Conservation (phyloP, 108 stramenopile species). For the Fragilariopsis cylindrus region DNA sequence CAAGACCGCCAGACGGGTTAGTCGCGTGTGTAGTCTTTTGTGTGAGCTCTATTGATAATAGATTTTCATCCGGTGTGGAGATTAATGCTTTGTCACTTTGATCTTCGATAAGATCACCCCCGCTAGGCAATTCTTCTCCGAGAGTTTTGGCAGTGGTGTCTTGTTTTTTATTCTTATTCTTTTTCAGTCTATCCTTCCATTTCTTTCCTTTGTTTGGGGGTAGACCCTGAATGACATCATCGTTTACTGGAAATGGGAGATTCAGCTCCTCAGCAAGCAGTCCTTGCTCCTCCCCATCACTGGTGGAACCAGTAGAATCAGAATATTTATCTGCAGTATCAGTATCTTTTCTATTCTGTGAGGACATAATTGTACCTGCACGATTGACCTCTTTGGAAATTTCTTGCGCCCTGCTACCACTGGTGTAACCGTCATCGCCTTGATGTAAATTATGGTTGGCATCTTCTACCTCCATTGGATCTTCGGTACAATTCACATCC, state of each 20-base stretch:
- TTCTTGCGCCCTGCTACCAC: background rate
- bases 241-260: background rate
- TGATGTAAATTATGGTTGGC: background rate
- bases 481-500: background rate
- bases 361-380: background rate
- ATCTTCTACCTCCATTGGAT: background rate
- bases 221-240: constrained; percentile 12
- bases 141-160: background rate
- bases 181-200: constrained; percentile 20
- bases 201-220: constrained; percentile 22
- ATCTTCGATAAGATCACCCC: background rate
- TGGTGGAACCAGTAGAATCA: background rate
- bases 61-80: background rate
- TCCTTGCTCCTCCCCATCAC: background rate
- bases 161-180: constrained; percentile 13
- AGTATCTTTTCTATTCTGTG: background rate
- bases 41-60: background rate
- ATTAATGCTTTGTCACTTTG: background rate
- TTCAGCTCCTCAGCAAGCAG: no score
- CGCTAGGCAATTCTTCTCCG: background rate
- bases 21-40: background rate
- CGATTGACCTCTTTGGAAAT: no score
- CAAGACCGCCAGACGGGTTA: background rate
- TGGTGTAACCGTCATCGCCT: background rate
- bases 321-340: background rate